A percentile compares a stretch with the other conserved stretches of the same genome.
Conservation (phyloP, 257 asterid genomes). For the Nicotiana obtusifolia region DNA sequence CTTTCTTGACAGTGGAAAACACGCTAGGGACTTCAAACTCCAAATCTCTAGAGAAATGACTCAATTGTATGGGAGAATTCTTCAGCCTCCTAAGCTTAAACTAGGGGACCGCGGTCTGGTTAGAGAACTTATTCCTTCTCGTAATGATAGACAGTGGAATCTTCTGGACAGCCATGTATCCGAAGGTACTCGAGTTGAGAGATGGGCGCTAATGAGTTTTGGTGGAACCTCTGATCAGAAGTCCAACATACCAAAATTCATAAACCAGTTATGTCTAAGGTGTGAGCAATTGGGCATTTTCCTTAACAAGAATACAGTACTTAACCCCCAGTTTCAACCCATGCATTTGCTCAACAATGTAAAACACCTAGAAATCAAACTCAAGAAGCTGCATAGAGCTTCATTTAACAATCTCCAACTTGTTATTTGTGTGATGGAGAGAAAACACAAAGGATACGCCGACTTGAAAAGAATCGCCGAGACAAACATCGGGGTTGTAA, state of each 20-base stretch:
- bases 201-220: conserved; percentile 83
- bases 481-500: conserved; percentile 68
- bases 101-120: conserved; percentile 80
- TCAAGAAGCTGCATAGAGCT: conserved; percentile 52
- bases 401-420: conserved; percentile 66
- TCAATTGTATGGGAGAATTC: conserved; percentile 66
- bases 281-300: conserved; percentile 79
- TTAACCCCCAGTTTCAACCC: conserved; percentile 71
- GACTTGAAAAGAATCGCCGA: conserved; percentile 90
- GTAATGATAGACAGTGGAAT: conserved; percentile 92
- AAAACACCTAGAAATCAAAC: conserved; percentile 63
- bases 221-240: conserved; percentile 78
- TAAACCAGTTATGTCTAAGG: conserved; percentile 62
- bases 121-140: conserved; percentile 66
- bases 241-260: conserved; percentile 57
- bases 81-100: conserved; percentile 90
- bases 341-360: conserved; percentile 77
- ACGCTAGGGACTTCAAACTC: conserved; percentile 65
- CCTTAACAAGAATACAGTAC: conserved; percentile 45
- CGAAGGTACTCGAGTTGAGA: conserved; percentile 67
- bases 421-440: conserved; percentile 92
- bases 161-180: conserved; percentile 82
- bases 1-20: conserved; percentile 51
- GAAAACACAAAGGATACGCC: conserved; percentile 87
- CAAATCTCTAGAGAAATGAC: conserved; percentile 73